These are phyloP conservation scores for Krasilnikovozyma curviuscula DNA, from an alignment of 768 basidiomycete species.

Conservation along the genomic window DNA sequence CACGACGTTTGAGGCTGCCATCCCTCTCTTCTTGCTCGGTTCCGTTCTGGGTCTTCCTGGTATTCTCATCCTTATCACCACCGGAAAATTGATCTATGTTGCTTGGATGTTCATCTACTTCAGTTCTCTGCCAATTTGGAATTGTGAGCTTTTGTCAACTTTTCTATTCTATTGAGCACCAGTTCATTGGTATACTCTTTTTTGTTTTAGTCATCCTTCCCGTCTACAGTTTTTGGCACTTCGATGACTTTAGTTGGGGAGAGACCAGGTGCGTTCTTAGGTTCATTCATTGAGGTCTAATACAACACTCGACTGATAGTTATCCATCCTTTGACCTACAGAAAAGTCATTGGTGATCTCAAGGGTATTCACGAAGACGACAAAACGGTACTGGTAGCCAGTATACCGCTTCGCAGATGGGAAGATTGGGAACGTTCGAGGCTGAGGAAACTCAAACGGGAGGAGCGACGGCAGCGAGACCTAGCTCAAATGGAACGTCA, in stretches of 20 bases:
- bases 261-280: conserved; percentile 58
- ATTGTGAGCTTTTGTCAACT: conserved; percentile 51
- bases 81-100: conserved; percentile 82
- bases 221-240: conserved; percentile 95
- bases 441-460: conserved; percentile 70
- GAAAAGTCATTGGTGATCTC: conserved; percentile 83
- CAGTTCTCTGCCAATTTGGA: conserved; percentile 83
- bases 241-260: conserved; percentile 99
- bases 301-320: too few relatives aligned
- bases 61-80: conserved; percentile 79
- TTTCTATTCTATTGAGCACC: too few relatives aligned
- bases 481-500: conserved; percentile 50
- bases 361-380: conserved; percentile 60
- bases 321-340: conserved; percentile 27
- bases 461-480: conserved; percentile 32
- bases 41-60: conserved; percentile 88
- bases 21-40: conserved; percentile 70
- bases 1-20: conserved; percentile 68
- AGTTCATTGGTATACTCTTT: neutral
- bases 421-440: conserved; percentile 98
- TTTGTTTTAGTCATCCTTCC: conserved; percentile 29
- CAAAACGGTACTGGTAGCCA: conserved; percentile 30
- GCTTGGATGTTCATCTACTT: conserved; percentile 98
- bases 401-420: conserved; percentile 89
- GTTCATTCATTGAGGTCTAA: too few relatives aligned